These are phyloP conservation scores for Saccharomycopsis sp. DNA, from an alignment of 805 yeast genomes.

Conservation along the genomic window DNA sequence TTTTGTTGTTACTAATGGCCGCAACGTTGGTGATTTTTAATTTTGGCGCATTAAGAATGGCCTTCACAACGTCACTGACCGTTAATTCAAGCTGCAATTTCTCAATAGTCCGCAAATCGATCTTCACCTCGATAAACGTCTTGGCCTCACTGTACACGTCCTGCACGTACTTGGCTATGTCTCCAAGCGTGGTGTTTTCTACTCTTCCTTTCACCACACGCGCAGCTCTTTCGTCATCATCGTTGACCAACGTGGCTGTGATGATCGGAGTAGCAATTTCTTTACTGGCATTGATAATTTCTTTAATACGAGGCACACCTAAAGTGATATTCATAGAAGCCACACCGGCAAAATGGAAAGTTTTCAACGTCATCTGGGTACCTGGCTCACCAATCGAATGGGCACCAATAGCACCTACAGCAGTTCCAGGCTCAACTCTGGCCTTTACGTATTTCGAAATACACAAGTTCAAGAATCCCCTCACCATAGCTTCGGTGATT, in stretches of 20 bases:
- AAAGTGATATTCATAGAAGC: slow-evolving; percentile 98
- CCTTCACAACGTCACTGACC: slow-evolving; percentile 78
- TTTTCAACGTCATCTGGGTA: slow-evolving; percentile 94
- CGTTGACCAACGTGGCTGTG: slow-evolving; percentile 87
- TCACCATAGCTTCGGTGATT: slow-evolving; percentile 55
- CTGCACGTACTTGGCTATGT: slow-evolving; percentile 83
- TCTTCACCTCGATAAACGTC: slow-evolving; percentile 73
- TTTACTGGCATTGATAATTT: slow-evolving; percentile 95
- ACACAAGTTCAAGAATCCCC: slow-evolving; percentile 66
- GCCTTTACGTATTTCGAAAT: slow-evolving; percentile 80
- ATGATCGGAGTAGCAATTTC: slow-evolving; percentile 94
- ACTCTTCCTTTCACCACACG: slow-evolving; percentile 97
- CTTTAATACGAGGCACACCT: slow-evolving; percentile 99
- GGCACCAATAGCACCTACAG: slow-evolving; percentile 99
- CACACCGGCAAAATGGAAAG: slow-evolving; percentile 99
- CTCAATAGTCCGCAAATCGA: slow-evolving; percentile 81
- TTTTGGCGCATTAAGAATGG: slow-evolving; percentile 80
- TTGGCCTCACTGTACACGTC: slow-evolving; percentile 82
- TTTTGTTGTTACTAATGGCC: slow-evolving; percentile 55
- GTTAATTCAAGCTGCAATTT: slow-evolving; percentile 83
- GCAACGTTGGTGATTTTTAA: slow-evolving; percentile 78
- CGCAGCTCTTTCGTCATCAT: slow-evolving; percentile 94
- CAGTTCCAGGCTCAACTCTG: slow-evolving; percentile 97
- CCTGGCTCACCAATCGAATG: slow-evolving; percentile 99
- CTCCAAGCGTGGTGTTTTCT: slow-evolving; percentile 83